Percentiles rank a stretch among this genome's conserved stretches.
These are phyloP conservation scores for Dictyostelium capitatum DNA, from an alignment of 78 protist genomes.

Conservation along the genomic window DNA sequence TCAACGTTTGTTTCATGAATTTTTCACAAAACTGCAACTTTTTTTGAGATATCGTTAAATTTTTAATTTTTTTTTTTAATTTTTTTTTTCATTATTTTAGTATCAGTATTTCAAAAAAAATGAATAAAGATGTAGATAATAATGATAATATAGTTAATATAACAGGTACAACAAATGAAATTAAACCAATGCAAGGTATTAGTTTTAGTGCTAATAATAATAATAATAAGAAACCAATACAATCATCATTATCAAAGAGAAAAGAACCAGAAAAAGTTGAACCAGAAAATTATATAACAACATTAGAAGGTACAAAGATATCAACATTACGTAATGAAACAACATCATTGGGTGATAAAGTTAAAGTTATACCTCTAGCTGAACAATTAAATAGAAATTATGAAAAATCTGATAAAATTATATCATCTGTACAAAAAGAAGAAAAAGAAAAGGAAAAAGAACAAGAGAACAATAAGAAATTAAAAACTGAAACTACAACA, in stretches of 20 bases:
- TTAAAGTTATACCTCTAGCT: slow-evolving; percentile 12
- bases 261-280: slow-evolving; percentile 18
- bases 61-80: too few species aligned
- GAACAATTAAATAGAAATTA: slow-evolving; percentile 20
- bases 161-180: not conserved
- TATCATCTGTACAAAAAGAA: not conserved
- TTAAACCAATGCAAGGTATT: slow-evolving; percentile 1
- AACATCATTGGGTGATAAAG: not conserved
- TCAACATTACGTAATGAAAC: not conserved
- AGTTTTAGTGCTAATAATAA: not conserved
- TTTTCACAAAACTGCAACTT: too few species aligned
- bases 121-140: not conserved
- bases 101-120: too few species aligned
- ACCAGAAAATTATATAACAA: slow-evolving; percentile 2
- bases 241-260: slow-evolving; percentile 9
- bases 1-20: too few species aligned
- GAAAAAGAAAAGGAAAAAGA: not conserved
- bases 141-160: not conserved
- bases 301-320: slow-evolving; percentile 11
- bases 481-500: slow-evolving; percentile 7
- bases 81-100: too few species aligned
- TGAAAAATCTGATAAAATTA: not conserved
- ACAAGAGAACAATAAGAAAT: not conserved
- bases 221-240: not conserved
- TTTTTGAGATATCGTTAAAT: too few species aligned